Percentiles rank a stretch among this genome's conserved stretches.
Evolutionary conservation across 192 early-diverging fungal genomes (phyloP).

Genomic region (Chytriomyces hyalinus): DNA sequence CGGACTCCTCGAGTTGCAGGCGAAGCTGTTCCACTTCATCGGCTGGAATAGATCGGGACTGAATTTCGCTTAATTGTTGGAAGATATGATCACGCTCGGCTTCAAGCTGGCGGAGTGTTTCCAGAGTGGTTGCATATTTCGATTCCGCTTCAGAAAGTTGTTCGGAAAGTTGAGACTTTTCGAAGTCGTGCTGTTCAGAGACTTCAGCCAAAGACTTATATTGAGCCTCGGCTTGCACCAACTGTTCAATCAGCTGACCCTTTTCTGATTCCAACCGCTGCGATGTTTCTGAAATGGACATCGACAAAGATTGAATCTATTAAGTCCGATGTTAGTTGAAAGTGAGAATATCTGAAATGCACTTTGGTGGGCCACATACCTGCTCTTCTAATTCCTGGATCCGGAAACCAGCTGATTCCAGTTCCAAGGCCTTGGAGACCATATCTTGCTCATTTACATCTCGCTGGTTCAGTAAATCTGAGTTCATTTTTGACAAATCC

Average conservation of each 20-base stretch:
- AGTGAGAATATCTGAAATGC: too few relatives aligned
- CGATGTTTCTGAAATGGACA: not conserved
- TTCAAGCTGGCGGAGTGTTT: constrained; percentile 11
- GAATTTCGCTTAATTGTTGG: constrained; percentile 3
- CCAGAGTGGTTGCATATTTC: not conserved
- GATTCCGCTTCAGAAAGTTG: not conserved
- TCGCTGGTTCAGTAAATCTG: not conserved
- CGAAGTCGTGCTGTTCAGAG: not conserved
- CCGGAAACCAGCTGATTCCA: not conserved
- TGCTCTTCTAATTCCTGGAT: constrained; percentile 14
- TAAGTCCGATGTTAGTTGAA: too few relatives aligned
- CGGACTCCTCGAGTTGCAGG: constrained; percentile 5
- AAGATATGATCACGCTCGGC: constrained; percentile 2
- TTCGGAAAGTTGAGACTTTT: not conserved
- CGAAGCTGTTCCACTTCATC: constrained; percentile 13
- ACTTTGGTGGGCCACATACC: too few relatives aligned
- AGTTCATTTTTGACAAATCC: constrained; percentile 5
- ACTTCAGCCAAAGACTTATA: not conserved
- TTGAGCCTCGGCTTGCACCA: not conserved
- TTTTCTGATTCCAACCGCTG: not conserved
- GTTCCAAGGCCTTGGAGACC: not conserved
- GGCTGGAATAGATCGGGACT: not conserved
- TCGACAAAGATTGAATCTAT: not conserved
- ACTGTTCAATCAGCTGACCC: not conserved
- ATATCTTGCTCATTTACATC: constrained; percentile 10